Evolutionary conservation across 805 yeast genomes (phyloP), one percentile per base, ranked within the genome.

Genomic region (Ogataea dorogensis): DNA sequence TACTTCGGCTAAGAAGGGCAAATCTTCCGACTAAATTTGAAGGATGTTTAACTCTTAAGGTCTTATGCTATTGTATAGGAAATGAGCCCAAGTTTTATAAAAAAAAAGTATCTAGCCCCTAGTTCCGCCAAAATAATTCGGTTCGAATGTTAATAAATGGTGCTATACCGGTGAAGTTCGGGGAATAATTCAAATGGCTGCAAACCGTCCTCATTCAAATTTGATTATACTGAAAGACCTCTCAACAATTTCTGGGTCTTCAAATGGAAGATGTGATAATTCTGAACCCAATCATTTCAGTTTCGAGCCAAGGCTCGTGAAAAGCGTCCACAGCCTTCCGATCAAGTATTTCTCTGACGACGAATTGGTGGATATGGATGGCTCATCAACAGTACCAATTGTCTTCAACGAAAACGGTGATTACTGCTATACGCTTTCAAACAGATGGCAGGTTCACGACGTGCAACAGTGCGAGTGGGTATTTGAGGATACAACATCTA

Each of bases 1-100:
- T 25, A 86, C 95, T 48, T 85, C 95, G 35, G 76, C 73, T 64
- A 80, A 79, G 75, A 71, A 71, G 58, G 56, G 60, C 38, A 42
- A 51, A 42, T 39, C 31, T 23, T 9, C 18, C 16, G 24, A 28
- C 21, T 35, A 17, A 29, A 13, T 15, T 10, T 5, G 11, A n/a
- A 27, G 4, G 10, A 13, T n/a, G n/a, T n/a, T n/a, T n/a, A n/a
- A n/a, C n/a, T n/a, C n/a, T n/a, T n/a, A n/a, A n/a, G n/a, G n/a
- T n/a, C n/a, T n/a, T n/a, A n/a, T n/a, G n/a, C n/a, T n/a, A n/a
- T n/a, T n/a, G n/a, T n/a, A n/a, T n/a, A n/a, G n/a, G n/a, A n/a
- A n/a, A n/a, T n/a, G n/a, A n/a, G n/a, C n/a, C n/a, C n/a, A n/a
- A n/a, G n/a, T n/a, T n/a, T n/a, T n/a, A n/a, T n/a, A n/a, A n/a